Conservation (phyloP, 306 rosid species). For the Comarum palustre region DNA sequence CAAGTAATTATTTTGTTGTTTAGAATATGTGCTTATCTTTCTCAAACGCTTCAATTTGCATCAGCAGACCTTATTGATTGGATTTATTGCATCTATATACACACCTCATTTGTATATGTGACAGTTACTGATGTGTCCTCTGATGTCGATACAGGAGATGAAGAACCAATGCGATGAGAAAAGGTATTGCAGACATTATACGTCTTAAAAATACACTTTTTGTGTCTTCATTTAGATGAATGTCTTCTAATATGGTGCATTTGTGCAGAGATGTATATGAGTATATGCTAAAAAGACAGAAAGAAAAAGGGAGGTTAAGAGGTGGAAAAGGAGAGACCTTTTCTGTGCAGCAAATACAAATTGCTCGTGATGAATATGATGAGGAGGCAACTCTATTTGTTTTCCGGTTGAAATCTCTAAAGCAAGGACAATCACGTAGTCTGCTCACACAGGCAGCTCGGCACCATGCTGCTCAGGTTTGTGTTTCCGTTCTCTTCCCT, state of each 20-base stretch:
- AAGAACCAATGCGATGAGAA: slow-evolving; percentile 93
- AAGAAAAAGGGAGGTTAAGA: slow-evolving; percentile 79
- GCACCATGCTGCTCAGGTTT: slow-evolving; percentile 98
- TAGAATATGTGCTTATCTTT: not conserved
- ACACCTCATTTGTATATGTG: not conserved
- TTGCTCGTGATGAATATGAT: slow-evolving; percentile 88
- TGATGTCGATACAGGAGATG: slow-evolving; percentile 83
- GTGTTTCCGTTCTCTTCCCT: slow-evolving; percentile 2
- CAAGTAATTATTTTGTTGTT: not conserved
- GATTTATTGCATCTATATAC: slow-evolving; percentile 4
- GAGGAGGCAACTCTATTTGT: slow-evolving; percentile 88
- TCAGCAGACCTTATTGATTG: not conserved
- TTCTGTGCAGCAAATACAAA: slow-evolving; percentile 68
- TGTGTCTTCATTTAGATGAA: slow-evolving; percentile 11
- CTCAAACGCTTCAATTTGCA: slow-evolving; percentile 5
- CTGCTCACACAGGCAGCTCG: slow-evolving; percentile 99
- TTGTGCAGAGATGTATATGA: slow-evolving; percentile 77
- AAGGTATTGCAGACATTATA: slow-evolving; percentile 48
- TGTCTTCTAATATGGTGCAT: slow-evolving; percentile 31
- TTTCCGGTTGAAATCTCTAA: slow-evolving; percentile 92
- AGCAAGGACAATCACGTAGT: slow-evolving; percentile 95
- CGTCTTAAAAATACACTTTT: not conserved
- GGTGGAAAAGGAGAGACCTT: slow-evolving; percentile 66
- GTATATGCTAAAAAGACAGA: slow-evolving; percentile 59
- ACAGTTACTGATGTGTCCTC: slow-evolving; percentile 21